phyloP scores from a whole-genome alignment of 1,139 yeast species.

The Suhomyces chickasaworum region DNA sequence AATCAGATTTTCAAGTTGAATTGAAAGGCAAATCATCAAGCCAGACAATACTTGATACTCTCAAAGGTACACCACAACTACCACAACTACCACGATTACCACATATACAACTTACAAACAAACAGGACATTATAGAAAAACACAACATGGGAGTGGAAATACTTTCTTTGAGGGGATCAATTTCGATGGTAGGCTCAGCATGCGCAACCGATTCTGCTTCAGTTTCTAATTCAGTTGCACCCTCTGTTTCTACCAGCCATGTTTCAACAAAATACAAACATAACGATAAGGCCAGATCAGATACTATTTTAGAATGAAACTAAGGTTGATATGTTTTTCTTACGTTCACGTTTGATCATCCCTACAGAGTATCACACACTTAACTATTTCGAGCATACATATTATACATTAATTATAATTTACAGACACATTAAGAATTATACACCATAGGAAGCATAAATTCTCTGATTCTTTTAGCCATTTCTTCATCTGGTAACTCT shows the following conservation, averaged over 20 bases:
- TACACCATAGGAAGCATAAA: slow-evolving; percentile 43
- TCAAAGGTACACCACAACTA: slow-evolving; percentile 1
- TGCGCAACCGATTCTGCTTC: slow-evolving; percentile 10
- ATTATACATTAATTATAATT: neutral
- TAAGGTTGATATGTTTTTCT: neutral
- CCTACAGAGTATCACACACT: neutral
- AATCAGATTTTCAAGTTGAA: neutral
- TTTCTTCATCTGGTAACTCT: slow-evolving; percentile 35
- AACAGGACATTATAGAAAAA: slow-evolving; percentile 9
- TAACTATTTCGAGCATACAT: neutral
- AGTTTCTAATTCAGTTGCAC: neutral
- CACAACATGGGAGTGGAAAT: slow-evolving; percentile 20
- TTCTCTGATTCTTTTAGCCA: slow-evolving; percentile 36
- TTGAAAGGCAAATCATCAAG: slow-evolving; percentile 9
- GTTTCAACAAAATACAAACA: neutral
- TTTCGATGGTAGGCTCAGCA: slow-evolving; percentile 15
- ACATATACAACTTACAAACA: slow-evolving; percentile 1
- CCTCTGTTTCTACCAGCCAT: neutral
- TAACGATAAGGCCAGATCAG: neutral
- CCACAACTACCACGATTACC: slow-evolving; percentile 6
- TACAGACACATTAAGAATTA: slow-evolving; percentile 15
- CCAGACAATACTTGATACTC: slow-evolving; percentile 14
- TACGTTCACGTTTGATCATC: neutral
- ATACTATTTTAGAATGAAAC: neutral
- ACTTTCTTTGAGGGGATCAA: slow-evolving; percentile 30